Evolutionary conservation across 148 eudicot genomes (phyloP).

Genomic region (Fagopyrum tataricum): DNA sequence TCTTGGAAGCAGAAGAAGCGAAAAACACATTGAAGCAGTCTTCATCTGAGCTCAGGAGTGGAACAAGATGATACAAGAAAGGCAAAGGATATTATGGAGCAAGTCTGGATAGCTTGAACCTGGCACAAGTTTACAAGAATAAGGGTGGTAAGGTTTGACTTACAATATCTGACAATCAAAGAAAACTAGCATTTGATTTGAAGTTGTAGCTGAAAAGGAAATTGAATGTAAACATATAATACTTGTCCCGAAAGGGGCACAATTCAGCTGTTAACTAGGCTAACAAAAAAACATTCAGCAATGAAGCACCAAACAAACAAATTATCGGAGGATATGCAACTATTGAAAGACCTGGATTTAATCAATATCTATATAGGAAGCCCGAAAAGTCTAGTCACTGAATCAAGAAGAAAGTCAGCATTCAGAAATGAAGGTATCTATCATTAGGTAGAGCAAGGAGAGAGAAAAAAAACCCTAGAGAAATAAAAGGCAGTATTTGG

Average conservation of each 20-base stretch:
- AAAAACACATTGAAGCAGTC: constrained; percentile 59
- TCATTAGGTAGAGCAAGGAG: background rate
- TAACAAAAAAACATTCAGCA: background rate
- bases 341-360: background rate
- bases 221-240: background rate
- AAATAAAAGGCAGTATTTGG: background rate
- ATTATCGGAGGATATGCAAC: background rate
- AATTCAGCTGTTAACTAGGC: background rate
- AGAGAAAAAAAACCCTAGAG: background rate
- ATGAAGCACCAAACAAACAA: background rate
- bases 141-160: background rate
- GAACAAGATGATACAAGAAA: constrained; percentile 18
- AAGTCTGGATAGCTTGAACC: constrained; percentile 18
- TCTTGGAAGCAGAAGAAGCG: constrained; percentile 55
- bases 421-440: constrained; percentile 5
- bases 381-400: background rate
- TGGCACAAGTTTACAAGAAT: background rate
- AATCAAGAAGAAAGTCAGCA: background rate
- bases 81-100: constrained; percentile 23
- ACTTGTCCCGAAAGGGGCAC: background rate
- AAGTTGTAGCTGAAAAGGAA: background rate
- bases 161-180: background rate
- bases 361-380: background rate
- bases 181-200: background rate
- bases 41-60: constrained; percentile 37